A percentile compares a stretch with the other conserved stretches of the same genome.
Evolutionary conservation across 495 filamentous ascomycete genomes (phyloP).

Genomic region (Aspergillus biplanus): DNA sequence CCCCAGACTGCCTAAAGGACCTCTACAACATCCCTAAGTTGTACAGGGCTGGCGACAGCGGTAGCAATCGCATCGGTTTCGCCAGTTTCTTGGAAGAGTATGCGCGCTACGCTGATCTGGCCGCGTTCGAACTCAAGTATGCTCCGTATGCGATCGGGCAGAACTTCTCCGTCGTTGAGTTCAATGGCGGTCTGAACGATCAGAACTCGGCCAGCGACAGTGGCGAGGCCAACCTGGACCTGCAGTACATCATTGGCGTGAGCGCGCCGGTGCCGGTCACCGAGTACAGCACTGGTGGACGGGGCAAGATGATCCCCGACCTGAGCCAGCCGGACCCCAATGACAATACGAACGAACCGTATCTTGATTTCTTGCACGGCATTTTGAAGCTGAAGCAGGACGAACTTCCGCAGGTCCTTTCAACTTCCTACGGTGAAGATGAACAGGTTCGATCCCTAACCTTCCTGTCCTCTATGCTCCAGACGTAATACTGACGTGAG

Average conservation of each 20-base stretch:
- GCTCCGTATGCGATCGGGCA: conserved; percentile 55
- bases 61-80: conserved; percentile 58
- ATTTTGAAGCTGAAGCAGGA: conserved; percentile 51
- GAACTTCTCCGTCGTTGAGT: conserved; percentile 66
- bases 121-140: conserved; percentile 55
- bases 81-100: conserved; percentile 71
- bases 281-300: conserved; percentile 70
- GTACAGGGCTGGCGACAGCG: conserved; percentile 39
- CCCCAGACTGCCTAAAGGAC: conserved; percentile 60
- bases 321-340: conserved; percentile 55
- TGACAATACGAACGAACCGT: conserved; percentile 73
- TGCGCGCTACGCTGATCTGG: conserved; percentile 63
- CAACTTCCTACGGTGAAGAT: conserved; percentile 81
- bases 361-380: conserved; percentile 69
- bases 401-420: conserved; percentile 73
- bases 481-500: not conserved
- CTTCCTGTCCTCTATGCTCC: not conserved
- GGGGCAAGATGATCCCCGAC: conserved; percentile 64
- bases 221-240: conserved; percentile 76
- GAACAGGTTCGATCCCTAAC: conserved; percentile 52
- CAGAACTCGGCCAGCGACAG: conserved; percentile 51
- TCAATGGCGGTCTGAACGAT: conserved; percentile 61
- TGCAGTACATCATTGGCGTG: conserved; percentile 69
- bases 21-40: conserved; percentile 64
- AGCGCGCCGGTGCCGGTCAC: conserved; percentile 61